phyloP scores from a whole-genome alignment of 2,329 filamentous ascomycete genomes.

The Zymoseptoria ardabiliae region DNA sequence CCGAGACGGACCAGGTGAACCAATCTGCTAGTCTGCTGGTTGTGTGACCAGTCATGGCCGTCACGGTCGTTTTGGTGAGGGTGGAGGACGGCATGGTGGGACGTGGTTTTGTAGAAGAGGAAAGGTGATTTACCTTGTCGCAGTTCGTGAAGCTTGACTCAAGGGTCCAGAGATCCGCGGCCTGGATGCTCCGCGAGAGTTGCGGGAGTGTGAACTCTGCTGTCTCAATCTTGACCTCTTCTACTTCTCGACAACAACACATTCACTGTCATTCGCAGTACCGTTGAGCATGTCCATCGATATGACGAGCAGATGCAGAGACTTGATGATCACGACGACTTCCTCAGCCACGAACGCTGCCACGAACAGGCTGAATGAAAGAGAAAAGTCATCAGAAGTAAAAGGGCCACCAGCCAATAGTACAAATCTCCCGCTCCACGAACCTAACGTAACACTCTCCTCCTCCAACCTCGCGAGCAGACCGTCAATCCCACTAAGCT shows the following conservation, averaged over 20 bases:
- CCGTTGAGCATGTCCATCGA: too few relatives aligned
- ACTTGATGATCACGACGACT: too few relatives aligned
- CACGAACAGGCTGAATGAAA: too few relatives aligned
- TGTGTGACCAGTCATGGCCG: background rate
- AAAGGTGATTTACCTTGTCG: too few relatives aligned
- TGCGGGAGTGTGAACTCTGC: background rate
- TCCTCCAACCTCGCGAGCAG: too few relatives aligned
- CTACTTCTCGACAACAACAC: background rate
- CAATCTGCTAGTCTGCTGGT: constrained; percentile 20
- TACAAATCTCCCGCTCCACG: too few relatives aligned
- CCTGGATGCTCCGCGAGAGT: background rate
- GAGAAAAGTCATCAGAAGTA: too few relatives aligned
- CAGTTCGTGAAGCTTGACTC: background rate
- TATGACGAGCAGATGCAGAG: too few relatives aligned
- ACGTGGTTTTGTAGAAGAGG: background rate
- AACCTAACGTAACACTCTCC: too few relatives aligned
- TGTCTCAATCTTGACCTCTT: background rate
- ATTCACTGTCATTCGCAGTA: too few relatives aligned
- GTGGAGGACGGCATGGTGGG: background rate
- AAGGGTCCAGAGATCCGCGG: background rate
- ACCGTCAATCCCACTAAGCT: background rate
- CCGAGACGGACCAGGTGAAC: constrained; percentile 42
- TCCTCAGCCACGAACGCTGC: too few relatives aligned
- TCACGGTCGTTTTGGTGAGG: background rate
- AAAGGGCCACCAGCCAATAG: too few relatives aligned